A percentile compares a stretch with the other conserved stretches of the same genome.
Conservation (phyloP, 2,329 filamentous ascomycete genomes). For the Calonectria multiphialidica region DNA sequence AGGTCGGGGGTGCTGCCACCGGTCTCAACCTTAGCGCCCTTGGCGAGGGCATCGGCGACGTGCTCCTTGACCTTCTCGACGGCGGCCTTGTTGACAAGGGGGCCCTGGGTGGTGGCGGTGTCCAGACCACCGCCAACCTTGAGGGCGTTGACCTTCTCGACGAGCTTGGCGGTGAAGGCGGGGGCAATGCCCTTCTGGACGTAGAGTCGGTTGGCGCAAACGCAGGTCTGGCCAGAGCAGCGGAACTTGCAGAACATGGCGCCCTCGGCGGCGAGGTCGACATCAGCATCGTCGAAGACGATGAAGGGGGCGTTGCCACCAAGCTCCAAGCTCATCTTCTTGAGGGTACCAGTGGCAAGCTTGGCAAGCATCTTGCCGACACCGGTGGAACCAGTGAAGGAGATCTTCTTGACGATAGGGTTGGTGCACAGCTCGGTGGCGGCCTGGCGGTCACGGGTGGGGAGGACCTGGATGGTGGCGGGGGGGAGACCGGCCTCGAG, state of each 20-base stretch:
- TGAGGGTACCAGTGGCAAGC: slow-evolving; percentile 71
- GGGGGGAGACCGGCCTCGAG: slow-evolving; percentile 78
- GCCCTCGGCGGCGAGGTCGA: slow-evolving; percentile 69
- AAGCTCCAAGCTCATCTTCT: slow-evolving; percentile 76
- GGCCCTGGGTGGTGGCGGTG: slow-evolving; percentile 44
- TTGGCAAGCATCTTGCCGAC: slow-evolving; percentile 73
- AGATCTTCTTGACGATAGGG: slow-evolving; percentile 64
- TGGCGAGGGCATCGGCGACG: slow-evolving; percentile 70
- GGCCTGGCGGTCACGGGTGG: slow-evolving; percentile 44
- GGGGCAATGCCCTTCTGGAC: slow-evolving; percentile 49
- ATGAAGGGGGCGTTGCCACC: slow-evolving; percentile 78
- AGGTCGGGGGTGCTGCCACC: slow-evolving; percentile 75
- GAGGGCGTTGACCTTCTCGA: slow-evolving; percentile 45
- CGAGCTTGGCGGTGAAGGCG: slow-evolving; percentile 45
- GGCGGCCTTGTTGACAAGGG: slow-evolving; percentile 74
- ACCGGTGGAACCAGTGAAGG: slow-evolving; percentile 75
- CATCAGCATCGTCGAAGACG: slow-evolving; percentile 74
- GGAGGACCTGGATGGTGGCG: slow-evolving; percentile 44
- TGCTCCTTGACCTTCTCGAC: slow-evolving; percentile 72
- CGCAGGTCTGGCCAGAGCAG: slow-evolving; percentile 74
- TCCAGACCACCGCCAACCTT: slow-evolving; percentile 44
- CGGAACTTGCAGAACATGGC: slow-evolving; percentile 59
- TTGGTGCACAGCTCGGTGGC: slow-evolving; percentile 46
- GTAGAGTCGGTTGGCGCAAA: slow-evolving; percentile 55
- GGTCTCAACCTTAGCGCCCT: slow-evolving; percentile 68